Conservation (phyloP, 495 filamentous ascomycete species). For the Aspergillus bertholletiae region DNA sequence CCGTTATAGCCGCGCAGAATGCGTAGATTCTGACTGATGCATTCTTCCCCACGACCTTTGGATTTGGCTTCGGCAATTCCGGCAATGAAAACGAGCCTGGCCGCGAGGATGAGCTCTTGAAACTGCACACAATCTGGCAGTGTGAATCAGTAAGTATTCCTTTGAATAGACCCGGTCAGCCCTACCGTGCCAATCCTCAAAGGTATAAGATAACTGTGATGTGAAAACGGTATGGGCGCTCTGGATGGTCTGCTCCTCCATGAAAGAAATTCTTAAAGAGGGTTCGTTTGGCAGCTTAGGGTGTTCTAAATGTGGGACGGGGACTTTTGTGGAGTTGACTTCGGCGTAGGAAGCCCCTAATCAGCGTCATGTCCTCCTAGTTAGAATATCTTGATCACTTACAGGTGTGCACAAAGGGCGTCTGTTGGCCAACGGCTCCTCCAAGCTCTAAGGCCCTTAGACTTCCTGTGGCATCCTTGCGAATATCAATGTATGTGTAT, state of each 20-base stretch:
- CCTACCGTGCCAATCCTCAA: conserved; percentile 43
- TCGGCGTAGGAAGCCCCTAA: not conserved
- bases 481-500: conserved; percentile 41
- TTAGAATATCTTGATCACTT: conserved; percentile 10
- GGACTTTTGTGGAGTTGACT: conserved; percentile 41
- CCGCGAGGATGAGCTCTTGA: conserved; percentile 41
- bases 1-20: conserved; percentile 37
- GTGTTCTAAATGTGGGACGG: conserved; percentile 45
- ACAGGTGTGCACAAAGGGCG: conserved; percentile 42
- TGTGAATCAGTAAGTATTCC: not conserved
- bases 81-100: conserved; percentile 39
- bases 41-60: conserved; percentile 47
- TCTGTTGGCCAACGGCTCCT: conserved; percentile 38
- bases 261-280: conserved; percentile 39
- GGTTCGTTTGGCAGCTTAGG: conserved; percentile 34
- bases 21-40: conserved; percentile 47
- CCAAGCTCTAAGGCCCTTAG: conserved; percentile 39
- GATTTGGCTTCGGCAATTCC: conserved; percentile 46
- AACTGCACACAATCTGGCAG: conserved; percentile 38
- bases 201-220: conserved; percentile 43
- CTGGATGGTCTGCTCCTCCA: conserved; percentile 45
- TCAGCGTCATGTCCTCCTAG: not conserved
- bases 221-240: conserved; percentile 38
- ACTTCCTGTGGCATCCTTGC: conserved; percentile 37
- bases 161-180: too few species aligned